Evolutionary conservation across 371 early-diverging fungal genomes (phyloP).

Genomic region (Encephalitozoon romaleae): DNA sequence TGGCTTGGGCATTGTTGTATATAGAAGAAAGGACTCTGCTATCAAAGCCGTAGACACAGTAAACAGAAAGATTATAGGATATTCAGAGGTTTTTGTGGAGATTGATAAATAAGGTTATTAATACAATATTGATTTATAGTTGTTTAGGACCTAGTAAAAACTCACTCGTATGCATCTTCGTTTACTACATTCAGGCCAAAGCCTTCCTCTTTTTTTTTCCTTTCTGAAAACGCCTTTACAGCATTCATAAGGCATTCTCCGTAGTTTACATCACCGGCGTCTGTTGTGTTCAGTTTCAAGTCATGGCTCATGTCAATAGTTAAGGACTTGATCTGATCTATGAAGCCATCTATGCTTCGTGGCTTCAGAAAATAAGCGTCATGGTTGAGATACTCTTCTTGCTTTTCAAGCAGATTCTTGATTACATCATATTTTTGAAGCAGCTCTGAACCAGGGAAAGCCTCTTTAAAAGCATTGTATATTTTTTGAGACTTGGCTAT

Average conservation of each 20-base stretch:
- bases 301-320: conserved; percentile 5
- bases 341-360: neutral
- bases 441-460: neutral
- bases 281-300: neutral
- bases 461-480: neutral
- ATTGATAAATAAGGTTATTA: neutral
- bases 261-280: neutral
- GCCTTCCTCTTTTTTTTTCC: neutral
- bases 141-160: neutral
- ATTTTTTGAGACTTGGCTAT: neutral
- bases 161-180: neutral
- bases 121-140: neutral
- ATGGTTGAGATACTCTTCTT: neutral
- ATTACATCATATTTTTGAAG: neutral
- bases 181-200: neutral
- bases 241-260: conserved; percentile 2
- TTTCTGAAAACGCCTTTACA: neutral
- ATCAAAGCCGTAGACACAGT: neutral
- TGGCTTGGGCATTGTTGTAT: neutral
- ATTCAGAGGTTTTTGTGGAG: neutral
- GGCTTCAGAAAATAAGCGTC: neutral
- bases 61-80: neutral
- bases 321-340: neutral
- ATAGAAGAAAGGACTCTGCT: neutral
- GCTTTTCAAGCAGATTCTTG: conserved; percentile 1